Conservation (phyloP, 202 grass and related monocot species). For the Sporobolus alterniflorus region DNA sequence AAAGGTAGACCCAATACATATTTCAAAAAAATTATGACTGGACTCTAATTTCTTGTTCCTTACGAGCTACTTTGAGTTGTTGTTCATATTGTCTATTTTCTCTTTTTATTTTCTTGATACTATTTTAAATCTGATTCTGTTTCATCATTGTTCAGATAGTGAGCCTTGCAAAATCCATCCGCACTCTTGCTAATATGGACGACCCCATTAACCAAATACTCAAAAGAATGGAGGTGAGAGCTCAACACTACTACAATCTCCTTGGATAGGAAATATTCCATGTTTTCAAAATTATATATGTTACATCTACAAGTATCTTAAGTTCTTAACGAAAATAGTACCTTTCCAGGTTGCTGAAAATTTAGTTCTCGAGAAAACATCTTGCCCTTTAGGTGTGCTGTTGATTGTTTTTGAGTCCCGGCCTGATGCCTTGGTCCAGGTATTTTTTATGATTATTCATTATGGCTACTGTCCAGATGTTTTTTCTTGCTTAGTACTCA, state of each 20-base stretch:
- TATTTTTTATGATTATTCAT: slow-evolving; percentile 27
- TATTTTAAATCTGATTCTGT: slow-evolving; percentile 22
- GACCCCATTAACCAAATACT: slow-evolving; percentile 85
- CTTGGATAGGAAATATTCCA: not conserved
- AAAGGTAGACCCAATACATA: slow-evolving; percentile 52
- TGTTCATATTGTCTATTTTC: not conserved
- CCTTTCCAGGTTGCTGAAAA: slow-evolving; percentile 76
- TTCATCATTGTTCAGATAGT: slow-evolving; percentile 67
- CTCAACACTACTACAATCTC: not conserved
- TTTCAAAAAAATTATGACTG: not conserved
- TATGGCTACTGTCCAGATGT: slow-evolving; percentile 1
- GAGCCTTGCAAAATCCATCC: slow-evolving; percentile 86
- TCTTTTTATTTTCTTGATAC: not conserved
- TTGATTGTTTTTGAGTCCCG: slow-evolving; percentile 95
- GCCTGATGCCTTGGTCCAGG: slow-evolving; percentile 98
- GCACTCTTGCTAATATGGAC: slow-evolving; percentile 88
- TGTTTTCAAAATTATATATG: not conserved
- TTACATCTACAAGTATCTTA: not conserved
- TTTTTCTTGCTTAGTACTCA: slow-evolving; percentile 2
- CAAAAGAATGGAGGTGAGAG: slow-evolving; percentile 76
- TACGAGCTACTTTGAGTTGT: not conserved
- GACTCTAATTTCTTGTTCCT: not conserved
- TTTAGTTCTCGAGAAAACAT: slow-evolving; percentile 90
- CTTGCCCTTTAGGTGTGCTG: slow-evolving; percentile 84
- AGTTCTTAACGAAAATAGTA: slow-evolving; percentile 21